Evolutionary conservation across 768 basidiomycete genomes (phyloP), one percentile per base, ranked within the genome.

Genomic region (Calocybe cyanea): DNA sequence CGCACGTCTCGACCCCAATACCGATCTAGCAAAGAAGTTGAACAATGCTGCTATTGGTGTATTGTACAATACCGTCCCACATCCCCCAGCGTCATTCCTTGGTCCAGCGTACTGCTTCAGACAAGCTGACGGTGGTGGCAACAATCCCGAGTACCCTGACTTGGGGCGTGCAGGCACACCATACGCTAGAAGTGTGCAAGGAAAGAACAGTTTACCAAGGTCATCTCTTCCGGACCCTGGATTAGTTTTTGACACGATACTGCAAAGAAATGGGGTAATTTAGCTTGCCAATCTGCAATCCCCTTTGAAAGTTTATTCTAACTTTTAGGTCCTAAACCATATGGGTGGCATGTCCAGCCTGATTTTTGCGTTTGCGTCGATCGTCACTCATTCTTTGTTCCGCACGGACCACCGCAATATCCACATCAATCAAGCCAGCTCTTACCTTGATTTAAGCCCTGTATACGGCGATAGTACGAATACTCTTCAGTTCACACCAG

Each of bases 331-430:
- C 6, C 40, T 41, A 42, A 41, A 67, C 15, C 80, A 82, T 55
- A 68, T 74, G 2, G 74, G 72, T 6, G 85, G 84, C 19, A 71
- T 80, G 48, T 83, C 80, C 14, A 76, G 72, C 54, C 54, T 83
- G 36, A 76, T 80, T 53, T 86, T 85, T 53, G 79, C 84, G 2
- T 84, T 83, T 51, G 85, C 83, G 2, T 67, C 79, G 35, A 63
- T 85, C 31, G 71, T 85, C 48, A 82, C 77, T 37, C 83, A 85
- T 61, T 72, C 69, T 7, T 62, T 81, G 17, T 83, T 81, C 69
- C 60, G 71, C 33, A 78, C 78, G 1, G 65, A 73, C 50, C 58
- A 56, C 13, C 46, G 52, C 2, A 69, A 78, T 51, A 64, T 61
- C 56, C 68, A 62, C 33, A 65, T 72, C 57, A 82, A 82, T 63